Conservation (phyloP, 495 filamentous ascomycete genomes). For the Aspergillus nidulans region DNA sequence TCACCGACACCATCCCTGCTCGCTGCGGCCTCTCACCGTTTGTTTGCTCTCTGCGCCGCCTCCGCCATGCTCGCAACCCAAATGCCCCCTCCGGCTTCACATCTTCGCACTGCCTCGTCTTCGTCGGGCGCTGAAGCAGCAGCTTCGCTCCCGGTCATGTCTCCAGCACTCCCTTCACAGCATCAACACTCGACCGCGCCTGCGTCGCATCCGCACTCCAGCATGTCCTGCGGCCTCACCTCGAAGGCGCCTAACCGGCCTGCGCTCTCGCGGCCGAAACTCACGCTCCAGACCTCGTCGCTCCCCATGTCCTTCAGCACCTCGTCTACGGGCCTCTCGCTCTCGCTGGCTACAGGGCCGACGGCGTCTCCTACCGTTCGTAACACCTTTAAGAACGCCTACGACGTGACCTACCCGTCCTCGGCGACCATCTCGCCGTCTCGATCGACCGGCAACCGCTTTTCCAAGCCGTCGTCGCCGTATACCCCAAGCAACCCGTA, state of each 20-base stretch:
- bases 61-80: conserved; percentile 16
- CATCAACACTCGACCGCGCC: conserved; percentile 21
- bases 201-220: conserved; percentile 18
- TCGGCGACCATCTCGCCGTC: conserved; percentile 50
- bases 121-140: conserved; percentile 14
- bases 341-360: conserved; percentile 55
- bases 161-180: conserved; percentile 15
- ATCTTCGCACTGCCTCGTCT: conserved; percentile 16
- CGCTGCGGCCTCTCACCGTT: neutral
- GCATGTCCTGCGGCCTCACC: conserved; percentile 24
- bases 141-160: conserved; percentile 11
- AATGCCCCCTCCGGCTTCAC: conserved; percentile 14
- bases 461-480: conserved; percentile 21
- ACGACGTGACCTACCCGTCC: conserved; percentile 62
- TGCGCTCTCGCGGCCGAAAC: conserved; percentile 61
- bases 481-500: conserved; percentile 49
- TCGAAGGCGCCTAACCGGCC: conserved; percentile 27
- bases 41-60: neutral
- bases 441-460: conserved; percentile 25
- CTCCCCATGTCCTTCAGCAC: conserved; percentile 50
- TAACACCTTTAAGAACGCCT: conserved; percentile 79
- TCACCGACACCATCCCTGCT: conserved; percentile 1
- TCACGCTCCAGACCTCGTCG: conserved; percentile 70
- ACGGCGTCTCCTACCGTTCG: conserved; percentile 69
- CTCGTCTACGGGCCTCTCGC: conserved; percentile 50